Conservation (phyloP, 2,329 filamentous ascomycete species). For the Beauveria scarabaeidicola region DNA sequence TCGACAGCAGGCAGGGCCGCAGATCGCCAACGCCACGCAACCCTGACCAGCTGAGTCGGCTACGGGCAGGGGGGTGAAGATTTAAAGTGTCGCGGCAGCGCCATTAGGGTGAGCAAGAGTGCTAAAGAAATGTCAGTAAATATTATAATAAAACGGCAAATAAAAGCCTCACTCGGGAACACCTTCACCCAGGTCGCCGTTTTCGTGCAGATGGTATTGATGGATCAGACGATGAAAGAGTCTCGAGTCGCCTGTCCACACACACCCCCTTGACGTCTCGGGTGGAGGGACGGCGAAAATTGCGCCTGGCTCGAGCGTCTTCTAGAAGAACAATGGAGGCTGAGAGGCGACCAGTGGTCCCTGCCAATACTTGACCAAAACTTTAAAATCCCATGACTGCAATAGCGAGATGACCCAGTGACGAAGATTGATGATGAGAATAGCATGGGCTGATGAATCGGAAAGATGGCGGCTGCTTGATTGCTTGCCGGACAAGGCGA, state of each 20-base stretch:
- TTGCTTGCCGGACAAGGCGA: neutral
- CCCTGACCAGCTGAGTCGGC: slow-evolving; percentile 12
- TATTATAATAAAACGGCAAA: neutral
- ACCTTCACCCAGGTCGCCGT: neutral
- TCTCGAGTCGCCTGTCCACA: neutral
- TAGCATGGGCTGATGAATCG: no score
- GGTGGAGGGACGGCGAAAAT: neutral
- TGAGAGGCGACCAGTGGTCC: neutral
- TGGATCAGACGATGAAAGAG: neutral
- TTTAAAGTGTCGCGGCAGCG: neutral
- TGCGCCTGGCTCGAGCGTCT: slow-evolving; percentile 6
- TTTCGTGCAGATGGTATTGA: neutral
- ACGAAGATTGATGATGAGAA: no score
- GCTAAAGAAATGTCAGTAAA: neutral
- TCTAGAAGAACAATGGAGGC: slow-evolving; percentile 8
- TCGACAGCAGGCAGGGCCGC: slow-evolving; percentile 1
- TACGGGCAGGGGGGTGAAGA: neutral
- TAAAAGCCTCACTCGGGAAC: neutral
- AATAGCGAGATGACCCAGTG: neutral
- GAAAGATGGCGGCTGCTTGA: neutral
- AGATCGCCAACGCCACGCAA: slow-evolving; percentile 11
- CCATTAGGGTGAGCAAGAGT: neutral
- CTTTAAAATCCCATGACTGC: neutral
- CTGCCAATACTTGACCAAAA: neutral
- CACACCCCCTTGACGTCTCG: neutral